These are phyloP conservation scores for Kluyveromyces dobzhanskii DNA, from an alignment of 805 yeast genomes.

Conservation along the genomic window DNA sequence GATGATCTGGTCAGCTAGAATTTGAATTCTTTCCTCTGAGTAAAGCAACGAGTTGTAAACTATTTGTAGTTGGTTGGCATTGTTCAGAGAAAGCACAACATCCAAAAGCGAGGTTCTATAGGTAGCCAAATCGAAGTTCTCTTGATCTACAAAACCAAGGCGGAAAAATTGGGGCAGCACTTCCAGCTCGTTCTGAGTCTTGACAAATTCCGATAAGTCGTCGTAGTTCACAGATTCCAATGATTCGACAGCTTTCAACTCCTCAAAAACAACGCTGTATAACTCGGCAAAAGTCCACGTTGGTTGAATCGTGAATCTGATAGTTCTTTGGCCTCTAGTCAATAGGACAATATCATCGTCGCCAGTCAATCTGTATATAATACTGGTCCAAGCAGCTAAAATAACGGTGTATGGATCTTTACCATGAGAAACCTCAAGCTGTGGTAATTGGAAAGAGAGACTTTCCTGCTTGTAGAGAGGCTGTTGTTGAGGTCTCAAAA, in stretches of 20 bases:
- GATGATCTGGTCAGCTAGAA: conserved; percentile 64
- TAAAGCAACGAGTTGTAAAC: conserved; percentile 70
- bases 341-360: conserved; percentile 90
- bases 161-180: conserved; percentile 56
- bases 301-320: conserved; percentile 56
- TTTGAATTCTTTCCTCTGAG: conserved; percentile 56
- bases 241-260: conserved; percentile 31
- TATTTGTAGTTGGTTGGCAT: conserved; percentile 14
- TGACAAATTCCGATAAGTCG: conserved; percentile 46
- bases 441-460: conserved; percentile 28
- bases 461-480: conserved; percentile 57
- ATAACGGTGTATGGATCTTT: conserved; percentile 39
- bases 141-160: conserved; percentile 32
- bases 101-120: conserved; percentile 35
- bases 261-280: conserved; percentile 33
- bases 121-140: conserved; percentile 32
- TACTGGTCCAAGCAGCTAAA: conserved; percentile 58
- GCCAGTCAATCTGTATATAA: conserved; percentile 77
- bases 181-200: conserved; percentile 42
- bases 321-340: conserved; percentile 36
- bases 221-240: conserved; percentile 37
- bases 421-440: conserved; percentile 21
- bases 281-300: conserved; percentile 47
- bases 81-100: conserved; percentile 32
- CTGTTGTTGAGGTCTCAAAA: conserved; percentile 63